Base-by-base conservation (phyloP, 768 basidiomycete species). In the Russula olivacea region DNA sequence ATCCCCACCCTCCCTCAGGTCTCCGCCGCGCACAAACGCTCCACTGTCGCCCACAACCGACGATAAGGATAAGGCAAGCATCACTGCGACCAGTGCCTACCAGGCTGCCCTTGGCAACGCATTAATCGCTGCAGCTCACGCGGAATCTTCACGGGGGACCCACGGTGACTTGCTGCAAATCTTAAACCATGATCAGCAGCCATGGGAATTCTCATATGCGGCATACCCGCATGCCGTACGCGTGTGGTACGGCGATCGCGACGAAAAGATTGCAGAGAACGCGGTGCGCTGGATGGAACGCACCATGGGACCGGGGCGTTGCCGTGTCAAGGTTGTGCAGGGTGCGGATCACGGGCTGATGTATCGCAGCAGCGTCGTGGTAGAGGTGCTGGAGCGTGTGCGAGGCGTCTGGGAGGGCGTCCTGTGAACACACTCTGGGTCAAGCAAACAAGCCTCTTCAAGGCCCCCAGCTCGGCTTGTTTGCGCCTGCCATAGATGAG, bases 271-370 rank as follows among this genome's bases (percentile, higher is more conserved):
- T 64, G 87, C 88, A 38, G 89, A 96, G 72, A 86, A 88, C 68
- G 90, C 92, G 50, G 87, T 98, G 45, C 76, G 89, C 68, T 96
- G 93, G 92, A 91, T 94, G 89, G 91, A 94, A 74, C 83, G 82
- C 65, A 84, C 82, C 40, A 91, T 94, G 89, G 82, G 85, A 21
- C 80, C 81, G 49, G 85, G 86, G 45, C 77, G 80, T 61, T 96
- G 93, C 72, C 77, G 79, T 49, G 85, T 99, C 41, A 83, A 86
- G 69, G 86, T 97, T 47, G 85, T 95, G 58, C 85, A 83, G 69
- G 91, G 91, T 41, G 95, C 91, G 21, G 93, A 93, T 68, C 96
- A 99, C 74, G 87, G 86, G 55, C 78, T 99, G 58, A 93, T 99
- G 91, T 97, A 93, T 75, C 88, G 87, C 72, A 89, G 88, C 72